Evolutionary conservation across 208 protist genomes (phyloP), one percentile per base, ranked within the genome.

Genomic region (Phytomonas sp.): DNA sequence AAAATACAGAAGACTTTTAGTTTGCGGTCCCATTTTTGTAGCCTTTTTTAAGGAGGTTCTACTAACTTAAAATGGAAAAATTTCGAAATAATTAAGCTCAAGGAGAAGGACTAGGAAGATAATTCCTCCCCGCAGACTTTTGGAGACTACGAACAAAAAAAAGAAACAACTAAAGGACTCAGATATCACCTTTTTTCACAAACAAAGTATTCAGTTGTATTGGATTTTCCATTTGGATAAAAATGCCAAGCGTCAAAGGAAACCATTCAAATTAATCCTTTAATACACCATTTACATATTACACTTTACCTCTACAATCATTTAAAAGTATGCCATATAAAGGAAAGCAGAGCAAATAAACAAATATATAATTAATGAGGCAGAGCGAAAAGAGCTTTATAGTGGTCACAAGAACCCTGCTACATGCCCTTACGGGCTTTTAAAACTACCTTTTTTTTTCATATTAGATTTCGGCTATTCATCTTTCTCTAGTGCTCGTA

Each of bases 401-500:
- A 16, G 6, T 12, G 40, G 12, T 16, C 40, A 19, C 40, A 49
- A 49, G 40, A 49, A 19, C 40, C 34, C 34, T 37, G 34, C 8
- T 37, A 66, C 31, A 66, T 42, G 62, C 19, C 31, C 56, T 61
- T 10, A 10, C 6, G 56, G 26, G 10, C n/a, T n/a, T n/a, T n/a
- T n/a, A n/a, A n/a, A n/a, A n/a, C n/a, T n/a, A n/a, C n/a, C n/a
- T n/a, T n/a, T 61, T 63, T 63, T 34, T 34, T 23, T 10, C 6
- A 3, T 4, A 23, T 3, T 6, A 37, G 29, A 12, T 5, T 29
- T 42, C 56, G 10, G 16, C 19, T 32, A 70, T 31, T 83, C 74
- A 23, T 84, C 76, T 36, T 79, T 77, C 19, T 85, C 78, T 19
- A 89, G 75, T 32, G 87, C 78, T 19, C 85, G 84, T 23, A 93